Evolutionary conservation across 2,329 filamentous ascomycete species (phyloP), one percentile per base, ranked within the genome.

Genomic region (Clarireedia hainanense): DNA sequence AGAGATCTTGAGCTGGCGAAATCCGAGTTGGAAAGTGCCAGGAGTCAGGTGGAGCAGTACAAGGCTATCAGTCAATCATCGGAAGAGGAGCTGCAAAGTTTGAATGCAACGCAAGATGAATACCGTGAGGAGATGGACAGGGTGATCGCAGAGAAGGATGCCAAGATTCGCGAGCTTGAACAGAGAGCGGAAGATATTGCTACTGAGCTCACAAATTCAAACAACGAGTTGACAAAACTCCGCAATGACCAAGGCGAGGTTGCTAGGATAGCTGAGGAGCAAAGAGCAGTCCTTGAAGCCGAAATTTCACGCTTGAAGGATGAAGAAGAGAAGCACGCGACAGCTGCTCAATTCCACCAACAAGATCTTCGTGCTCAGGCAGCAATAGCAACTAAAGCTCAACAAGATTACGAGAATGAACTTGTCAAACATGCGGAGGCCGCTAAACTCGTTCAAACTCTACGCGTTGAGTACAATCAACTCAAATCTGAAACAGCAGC

Each of bases 401-500:
- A 99, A 69, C 87, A 95, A 68, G 91, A 94, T 63, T 99, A 99
- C 68, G 95, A 99, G 70, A 85, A 85, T 60, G 94, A 99, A 70
- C 79, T 99, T 10, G 81, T 96, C 65, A 96, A 94, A 74, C 94
- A 99, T 72, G 92, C 91, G 1, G 90, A 96, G 62, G 94, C 92
- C n/a, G 89, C 92, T 12, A 91, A 91, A 72, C 81, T 83, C 37
- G 77, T 96, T 14, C 90, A 95, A 63, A 79, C 79, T 52, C 76
- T 96, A 49, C 88, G 94, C 51, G 77, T 78, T 4, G 90, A 97
- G 61, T 81, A 88, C 71, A 94, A 95, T 66, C 77, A 89, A 63
- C 73, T 97, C 59, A 91, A 89, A 73, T 86, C 88, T 0, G 83
- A 95, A 58, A 78, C 90, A 3, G 85, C 88, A 14, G 81, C 85